Percentiles rank a stretch among this genome's conserved stretches.
Conservation (phyloP, 2,329 filamentous ascomycete species). For the Davidsoniella australis region DNA sequence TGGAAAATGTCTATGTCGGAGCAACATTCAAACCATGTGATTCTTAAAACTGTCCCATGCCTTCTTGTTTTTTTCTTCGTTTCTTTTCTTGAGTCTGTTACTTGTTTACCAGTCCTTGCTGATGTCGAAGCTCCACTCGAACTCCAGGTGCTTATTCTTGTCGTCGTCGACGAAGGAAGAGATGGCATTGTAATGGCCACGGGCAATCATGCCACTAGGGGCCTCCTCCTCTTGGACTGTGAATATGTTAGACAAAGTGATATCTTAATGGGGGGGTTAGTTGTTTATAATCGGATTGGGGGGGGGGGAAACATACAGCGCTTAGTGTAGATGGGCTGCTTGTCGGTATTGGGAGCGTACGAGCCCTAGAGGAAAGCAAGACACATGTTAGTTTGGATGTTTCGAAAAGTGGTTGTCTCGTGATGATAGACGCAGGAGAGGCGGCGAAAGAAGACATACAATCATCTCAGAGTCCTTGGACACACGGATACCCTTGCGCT, state of each 20-base stretch:
- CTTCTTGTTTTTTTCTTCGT: neutral
- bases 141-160: slow-evolving; percentile 73
- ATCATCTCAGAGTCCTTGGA: slow-evolving; percentile 98
- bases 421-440: neutral
- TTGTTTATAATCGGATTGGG: neutral
- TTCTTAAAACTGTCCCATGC: no score
- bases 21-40: neutral
- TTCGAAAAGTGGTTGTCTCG: neutral
- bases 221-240: slow-evolving; percentile 82
- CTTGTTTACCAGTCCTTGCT: slow-evolving; percentile 72
- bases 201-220: slow-evolving; percentile 74
- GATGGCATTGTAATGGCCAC: slow-evolving; percentile 75
- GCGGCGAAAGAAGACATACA: slow-evolving; percentile 33
- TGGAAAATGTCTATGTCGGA: no score
- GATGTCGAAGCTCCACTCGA: slow-evolving; percentile 95
- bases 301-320: slow-evolving; percentile 48
- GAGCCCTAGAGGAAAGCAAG: slow-evolving; percentile 44
- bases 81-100: neutral
- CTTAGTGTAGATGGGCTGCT: slow-evolving; percentile 74
- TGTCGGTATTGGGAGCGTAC: slow-evolving; percentile 82
- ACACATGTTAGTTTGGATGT: neutral
- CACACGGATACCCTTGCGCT: slow-evolving; percentile 69
- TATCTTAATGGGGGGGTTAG: neutral
- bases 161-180: slow-evolving; percentile 95
- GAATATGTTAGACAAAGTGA: neutral